Percentiles rank a stretch among this genome's conserved stretches.
phyloP scores from a whole-genome alignment of 1,284 basidiomycete species.

The Stygiomarasmius scandens region DNA sequence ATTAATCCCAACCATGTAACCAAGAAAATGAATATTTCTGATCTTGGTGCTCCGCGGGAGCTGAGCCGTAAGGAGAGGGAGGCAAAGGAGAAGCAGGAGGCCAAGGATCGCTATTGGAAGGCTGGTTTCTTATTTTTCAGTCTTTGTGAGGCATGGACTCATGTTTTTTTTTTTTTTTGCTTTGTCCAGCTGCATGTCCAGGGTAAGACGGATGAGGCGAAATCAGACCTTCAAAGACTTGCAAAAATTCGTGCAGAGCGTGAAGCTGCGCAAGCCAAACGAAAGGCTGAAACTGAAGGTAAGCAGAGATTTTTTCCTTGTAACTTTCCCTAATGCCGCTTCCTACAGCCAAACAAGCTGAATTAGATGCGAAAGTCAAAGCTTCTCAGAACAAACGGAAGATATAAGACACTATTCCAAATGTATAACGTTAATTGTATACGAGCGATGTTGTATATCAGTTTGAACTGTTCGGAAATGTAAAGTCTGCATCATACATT shows the following conservation, averaged over 20 bases:
- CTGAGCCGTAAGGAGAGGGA: conserved; percentile 80
- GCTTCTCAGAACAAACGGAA: background rate
- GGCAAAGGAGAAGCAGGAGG: conserved; percentile 87
- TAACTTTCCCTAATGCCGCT: background rate
- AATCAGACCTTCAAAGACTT: conserved; percentile 85
- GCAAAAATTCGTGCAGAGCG: conserved; percentile 84
- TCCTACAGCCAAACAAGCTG: conserved; percentile 40
- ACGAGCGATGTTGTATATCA: too few relatives aligned
- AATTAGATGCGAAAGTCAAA: conserved; percentile 40
- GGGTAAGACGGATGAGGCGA: conserved; percentile 89
- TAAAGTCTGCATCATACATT: too few relatives aligned
- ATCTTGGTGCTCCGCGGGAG: conserved; percentile 57
- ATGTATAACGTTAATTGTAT: too few relatives aligned
- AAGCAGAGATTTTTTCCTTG: conserved; percentile 20
- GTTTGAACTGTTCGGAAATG: too few relatives aligned
- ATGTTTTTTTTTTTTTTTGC: conserved; percentile 1
- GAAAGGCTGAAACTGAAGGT: conserved; percentile 87
- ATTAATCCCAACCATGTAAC: conserved; percentile 72
- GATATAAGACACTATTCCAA: too few relatives aligned
- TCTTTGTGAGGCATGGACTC: background rate
- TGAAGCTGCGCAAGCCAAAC: conserved; percentile 81
- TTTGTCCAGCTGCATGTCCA: conserved; percentile 60
- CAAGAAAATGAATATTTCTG: conserved; percentile 69
- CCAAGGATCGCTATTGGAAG: conserved; percentile 86
- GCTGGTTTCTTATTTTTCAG: conserved; percentile 33